Conservation (phyloP, 768 basidiomycete genomes). For the Sutorius australiensis region DNA sequence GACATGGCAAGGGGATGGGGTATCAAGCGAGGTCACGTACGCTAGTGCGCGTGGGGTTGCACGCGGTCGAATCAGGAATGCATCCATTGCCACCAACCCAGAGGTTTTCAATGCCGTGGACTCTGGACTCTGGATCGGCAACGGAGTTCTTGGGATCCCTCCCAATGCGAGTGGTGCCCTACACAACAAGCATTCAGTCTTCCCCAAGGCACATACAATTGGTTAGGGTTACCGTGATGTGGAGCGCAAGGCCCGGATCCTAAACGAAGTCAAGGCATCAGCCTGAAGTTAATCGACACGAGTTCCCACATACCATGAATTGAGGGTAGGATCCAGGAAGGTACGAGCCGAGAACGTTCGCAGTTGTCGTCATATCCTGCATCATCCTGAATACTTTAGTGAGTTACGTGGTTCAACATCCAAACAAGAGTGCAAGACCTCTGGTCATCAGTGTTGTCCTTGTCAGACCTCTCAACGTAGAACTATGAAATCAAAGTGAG, state of each 20-base stretch:
- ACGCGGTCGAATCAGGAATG: not conserved
- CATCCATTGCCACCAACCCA: not conserved
- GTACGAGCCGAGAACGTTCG: not conserved
- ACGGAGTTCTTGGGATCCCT: not conserved
- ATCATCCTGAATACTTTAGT: not conserved
- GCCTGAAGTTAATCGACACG: not conserved
- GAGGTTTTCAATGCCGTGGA: not conserved
- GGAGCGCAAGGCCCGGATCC: not conserved
- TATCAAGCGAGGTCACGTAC: not conserved
- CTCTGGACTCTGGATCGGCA: not conserved
- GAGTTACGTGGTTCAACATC: not conserved
- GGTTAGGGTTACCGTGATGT: not conserved
- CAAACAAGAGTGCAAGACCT: not conserved
- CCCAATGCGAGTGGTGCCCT: not conserved
- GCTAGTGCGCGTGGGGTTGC: not conserved
- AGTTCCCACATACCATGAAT: not conserved
- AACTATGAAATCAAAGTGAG: not conserved
- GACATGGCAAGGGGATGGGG: not conserved
- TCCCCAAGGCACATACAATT: not conserved
- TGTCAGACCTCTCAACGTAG: not conserved
- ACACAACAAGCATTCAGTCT: not conserved
- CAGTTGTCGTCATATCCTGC: not conserved
- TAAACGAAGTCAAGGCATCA: not conserved
- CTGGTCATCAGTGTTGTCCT: not conserved
- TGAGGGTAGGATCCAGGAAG: not conserved